A percentile compares a stretch with the other conserved stretches of the same genome.
Conservation (phyloP, 1,139 yeast species). For the Meyerozyma smithsonii region DNA sequence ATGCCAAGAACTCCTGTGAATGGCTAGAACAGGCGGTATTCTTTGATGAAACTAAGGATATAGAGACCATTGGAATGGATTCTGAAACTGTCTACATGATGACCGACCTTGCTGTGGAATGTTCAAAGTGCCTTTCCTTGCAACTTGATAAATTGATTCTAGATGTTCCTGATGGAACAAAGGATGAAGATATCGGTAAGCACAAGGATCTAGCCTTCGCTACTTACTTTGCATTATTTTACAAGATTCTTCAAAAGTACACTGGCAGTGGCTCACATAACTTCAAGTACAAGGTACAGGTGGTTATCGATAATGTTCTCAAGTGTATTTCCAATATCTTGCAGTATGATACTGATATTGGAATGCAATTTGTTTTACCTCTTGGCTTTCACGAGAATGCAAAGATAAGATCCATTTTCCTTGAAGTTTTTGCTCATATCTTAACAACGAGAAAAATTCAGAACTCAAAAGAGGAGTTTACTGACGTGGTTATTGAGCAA, state of each 20-base stretch:
- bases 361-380: conserved; percentile 71
- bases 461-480: conserved; percentile 21
- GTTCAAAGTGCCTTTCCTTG: conserved; percentile 53
- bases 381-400: conserved; percentile 70
- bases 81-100: conserved; percentile 51
- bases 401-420: conserved; percentile 63
- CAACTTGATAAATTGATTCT: conserved; percentile 53
- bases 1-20: conserved; percentile 54
- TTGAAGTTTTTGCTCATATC: conserved; percentile 71
- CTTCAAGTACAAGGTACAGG: conserved; percentile 49
- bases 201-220: conserved; percentile 66
- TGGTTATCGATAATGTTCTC: conserved; percentile 63
- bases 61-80: conserved; percentile 5
- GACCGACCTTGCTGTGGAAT: conserved; percentile 63
- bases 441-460: conserved; percentile 37
- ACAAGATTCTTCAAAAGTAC: conserved; percentile 65
- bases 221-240: conserved; percentile 64
- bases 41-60: conserved; percentile 17
- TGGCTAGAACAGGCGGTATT: conserved; percentile 65
- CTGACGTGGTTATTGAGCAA: conserved; percentile 19
- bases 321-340: conserved; percentile 63
- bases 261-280: conserved; percentile 26
- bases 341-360: conserved; percentile 71
- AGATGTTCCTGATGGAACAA: conserved; percentile 59
- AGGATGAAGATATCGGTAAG: conserved; percentile 51